phyloP scores from a whole-genome alignment of 73 alveolate species.

The Paramecium tetraurelia region DNA sequence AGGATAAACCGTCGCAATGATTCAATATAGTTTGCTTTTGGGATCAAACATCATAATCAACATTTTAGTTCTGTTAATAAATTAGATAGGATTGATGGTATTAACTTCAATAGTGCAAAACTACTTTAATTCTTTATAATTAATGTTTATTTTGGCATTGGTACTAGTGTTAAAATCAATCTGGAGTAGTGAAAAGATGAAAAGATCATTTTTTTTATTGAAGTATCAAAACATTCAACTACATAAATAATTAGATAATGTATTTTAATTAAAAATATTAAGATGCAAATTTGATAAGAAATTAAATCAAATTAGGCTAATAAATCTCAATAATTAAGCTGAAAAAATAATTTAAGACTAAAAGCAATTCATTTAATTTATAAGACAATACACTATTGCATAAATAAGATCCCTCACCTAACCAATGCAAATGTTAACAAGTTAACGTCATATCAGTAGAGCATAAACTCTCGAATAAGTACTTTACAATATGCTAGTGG shows the following conservation, averaged over 20 bases:
- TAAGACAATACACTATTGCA: not conserved
- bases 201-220: slow-evolving; percentile 6
- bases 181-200: not conserved
- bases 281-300: not conserved
- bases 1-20: slow-evolving; percentile 20
- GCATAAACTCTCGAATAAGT: not conserved
- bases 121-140: not conserved
- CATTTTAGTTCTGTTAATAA: not conserved
- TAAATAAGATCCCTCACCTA: not conserved
- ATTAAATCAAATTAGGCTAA: not conserved
- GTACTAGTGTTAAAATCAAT: not conserved
- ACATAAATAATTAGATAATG: not conserved
- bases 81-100: not conserved
- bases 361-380: not conserved
- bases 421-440: not conserved
- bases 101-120: not conserved
- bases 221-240: not conserved
- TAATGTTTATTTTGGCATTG: slow-evolving; percentile 18
- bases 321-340: not conserved
- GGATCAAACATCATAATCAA: not conserved
- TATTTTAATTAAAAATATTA: not conserved
- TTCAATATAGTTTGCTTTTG: not conserved
- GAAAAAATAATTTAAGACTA: not conserved
- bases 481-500: not conserved
- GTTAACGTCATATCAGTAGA: not conserved